Percentiles rank a stretch among this genome's conserved stretches.
Conservation (phyloP, 805 yeast species). For the Candida methanosorbosa region DNA sequence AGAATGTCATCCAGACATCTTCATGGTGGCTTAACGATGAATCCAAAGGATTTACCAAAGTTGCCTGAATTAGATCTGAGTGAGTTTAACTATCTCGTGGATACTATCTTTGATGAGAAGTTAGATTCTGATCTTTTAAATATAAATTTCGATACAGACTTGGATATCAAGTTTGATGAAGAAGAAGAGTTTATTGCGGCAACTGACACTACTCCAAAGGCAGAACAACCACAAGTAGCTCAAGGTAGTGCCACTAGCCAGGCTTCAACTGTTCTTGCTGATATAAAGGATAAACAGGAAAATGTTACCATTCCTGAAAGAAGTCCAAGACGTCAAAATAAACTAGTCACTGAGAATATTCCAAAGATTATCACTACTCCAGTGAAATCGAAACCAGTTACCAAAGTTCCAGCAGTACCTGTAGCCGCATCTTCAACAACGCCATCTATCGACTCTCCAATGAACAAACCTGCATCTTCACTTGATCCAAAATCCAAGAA, state of each 20-base stretch:
- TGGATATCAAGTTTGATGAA: slow-evolving; percentile 2
- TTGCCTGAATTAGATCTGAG: slow-evolving; percentile 17
- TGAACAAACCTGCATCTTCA: slow-evolving; percentile 6
- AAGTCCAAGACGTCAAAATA: background rate
- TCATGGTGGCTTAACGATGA: slow-evolving; percentile 4
- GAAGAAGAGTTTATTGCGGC: slow-evolving; percentile 1
- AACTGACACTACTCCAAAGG: background rate
- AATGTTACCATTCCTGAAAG: slow-evolving; percentile 1
- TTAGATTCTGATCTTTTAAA: background rate
- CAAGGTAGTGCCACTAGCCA: too few relatives aligned
- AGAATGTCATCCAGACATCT: background rate
- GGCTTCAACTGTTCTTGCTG: too few relatives aligned
- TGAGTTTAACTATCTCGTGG: slow-evolving; percentile 23
- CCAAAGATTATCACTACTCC: background rate
- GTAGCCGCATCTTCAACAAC: too few relatives aligned
- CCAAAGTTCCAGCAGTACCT: too few relatives aligned
- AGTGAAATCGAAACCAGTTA: background rate
- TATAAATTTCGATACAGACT: background rate
- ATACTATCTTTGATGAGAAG: slow-evolving; percentile 18
- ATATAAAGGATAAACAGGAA: too few relatives aligned
- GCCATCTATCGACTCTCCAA: background rate
- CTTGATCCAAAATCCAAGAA: slow-evolving; percentile 15
- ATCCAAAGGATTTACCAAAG: slow-evolving; percentile 18
- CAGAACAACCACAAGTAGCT: background rate
- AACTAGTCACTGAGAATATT: too few relatives aligned